Percentiles rank a stretch among this genome's conserved stretches.
Evolutionary conservation across 176 grass and related monocot species (phyloP).

Genomic region (Eleusine coracana): DNA sequence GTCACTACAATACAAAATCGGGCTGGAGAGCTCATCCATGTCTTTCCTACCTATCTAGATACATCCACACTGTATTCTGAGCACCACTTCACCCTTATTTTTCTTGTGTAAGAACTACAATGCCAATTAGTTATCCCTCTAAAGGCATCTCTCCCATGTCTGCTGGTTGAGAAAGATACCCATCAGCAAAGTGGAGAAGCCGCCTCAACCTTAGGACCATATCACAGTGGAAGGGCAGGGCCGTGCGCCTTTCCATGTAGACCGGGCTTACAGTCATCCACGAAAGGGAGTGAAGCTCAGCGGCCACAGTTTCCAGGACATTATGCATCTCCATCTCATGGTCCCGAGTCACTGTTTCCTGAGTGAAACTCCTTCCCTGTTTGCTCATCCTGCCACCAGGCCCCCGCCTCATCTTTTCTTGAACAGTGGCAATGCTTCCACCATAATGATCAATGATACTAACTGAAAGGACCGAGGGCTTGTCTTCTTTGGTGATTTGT

Average conservation of each 20-base stretch:
- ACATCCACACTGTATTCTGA: background rate
- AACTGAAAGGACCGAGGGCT: conserved; percentile 66
- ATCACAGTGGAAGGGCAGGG: conserved; percentile 86
- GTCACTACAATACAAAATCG: conserved; percentile 29
- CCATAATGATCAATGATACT: conserved; percentile 94
- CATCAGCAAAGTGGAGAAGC: conserved; percentile 84
- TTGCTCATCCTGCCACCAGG: conserved; percentile 38
- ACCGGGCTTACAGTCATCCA: conserved; percentile 94
- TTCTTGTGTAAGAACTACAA: conserved; percentile 48
- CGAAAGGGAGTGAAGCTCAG: conserved; percentile 84
- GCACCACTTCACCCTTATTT: conserved; percentile 40
- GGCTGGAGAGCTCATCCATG: conserved; percentile 34
- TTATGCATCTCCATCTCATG: conserved; percentile 65
- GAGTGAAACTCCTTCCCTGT: conserved; percentile 49
- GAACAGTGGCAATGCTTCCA: conserved; percentile 50
- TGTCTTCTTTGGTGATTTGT: conserved; percentile 59
- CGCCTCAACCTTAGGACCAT: conserved; percentile 83
- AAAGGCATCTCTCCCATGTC: conserved; percentile 56
- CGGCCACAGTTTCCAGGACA: conserved; percentile 67
- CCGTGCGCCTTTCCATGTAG: conserved; percentile 67
- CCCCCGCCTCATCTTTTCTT: conserved; percentile 69
- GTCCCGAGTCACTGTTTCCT: conserved; percentile 51
- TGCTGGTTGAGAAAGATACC: conserved; percentile 56
- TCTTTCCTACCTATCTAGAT: conserved; percentile 31
- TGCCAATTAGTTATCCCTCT: conserved; percentile 39